A percentile compares a stretch with the other conserved stretches of the same genome.
Evolutionary conservation across 805 yeast species (phyloP).

Genomic region (Candida morakotiae): DNA sequence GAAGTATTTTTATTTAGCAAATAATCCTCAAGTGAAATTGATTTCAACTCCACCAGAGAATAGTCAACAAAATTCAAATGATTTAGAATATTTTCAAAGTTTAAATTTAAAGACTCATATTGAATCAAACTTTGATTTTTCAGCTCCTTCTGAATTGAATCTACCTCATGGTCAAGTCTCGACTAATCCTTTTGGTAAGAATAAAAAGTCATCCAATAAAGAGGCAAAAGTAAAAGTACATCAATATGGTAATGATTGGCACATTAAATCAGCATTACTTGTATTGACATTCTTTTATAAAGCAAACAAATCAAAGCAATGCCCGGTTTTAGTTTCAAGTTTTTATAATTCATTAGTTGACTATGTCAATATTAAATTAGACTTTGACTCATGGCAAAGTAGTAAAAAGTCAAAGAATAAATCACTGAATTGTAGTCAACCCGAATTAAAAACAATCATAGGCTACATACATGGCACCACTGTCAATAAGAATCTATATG

Average conservation of each 20-base stretch:
- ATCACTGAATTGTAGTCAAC: constrained; percentile 10
- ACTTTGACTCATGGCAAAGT: constrained; percentile 81
- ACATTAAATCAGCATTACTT: constrained; percentile 61
- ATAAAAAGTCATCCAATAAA: constrained; percentile 11
- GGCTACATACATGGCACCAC: constrained; percentile 46
- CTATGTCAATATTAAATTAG: constrained; percentile 68
- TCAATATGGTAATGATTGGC: constrained; percentile 82
- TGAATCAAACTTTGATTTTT: constrained; percentile 2
- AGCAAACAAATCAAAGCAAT: constrained; percentile 43
- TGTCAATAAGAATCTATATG: constrained; percentile 16
- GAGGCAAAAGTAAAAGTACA: constrained; percentile 42
- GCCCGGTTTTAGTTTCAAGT: constrained; percentile 28
- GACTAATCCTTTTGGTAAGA: constrained; percentile 8
- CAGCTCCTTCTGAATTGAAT: constrained; percentile 6
- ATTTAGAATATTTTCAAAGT: constrained; percentile 20
- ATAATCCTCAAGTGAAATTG: constrained; percentile 18
- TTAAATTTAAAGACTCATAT: constrained; percentile 14
- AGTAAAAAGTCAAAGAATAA: constrained; percentile 17
- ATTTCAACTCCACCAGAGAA: neutral
- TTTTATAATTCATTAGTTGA: constrained; percentile 84
- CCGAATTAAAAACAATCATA: constrained; percentile 38
- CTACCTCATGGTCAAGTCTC: constrained; percentile 7
- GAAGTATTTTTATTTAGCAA: constrained; percentile 41
- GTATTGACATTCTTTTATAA: constrained; percentile 51
- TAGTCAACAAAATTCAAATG: constrained; percentile 5